Evolutionary conservation across 2,329 filamentous ascomycete genomes (phyloP), one percentile per base, ranked within the genome.

Genomic region (Tympanopsis confertula): DNA sequence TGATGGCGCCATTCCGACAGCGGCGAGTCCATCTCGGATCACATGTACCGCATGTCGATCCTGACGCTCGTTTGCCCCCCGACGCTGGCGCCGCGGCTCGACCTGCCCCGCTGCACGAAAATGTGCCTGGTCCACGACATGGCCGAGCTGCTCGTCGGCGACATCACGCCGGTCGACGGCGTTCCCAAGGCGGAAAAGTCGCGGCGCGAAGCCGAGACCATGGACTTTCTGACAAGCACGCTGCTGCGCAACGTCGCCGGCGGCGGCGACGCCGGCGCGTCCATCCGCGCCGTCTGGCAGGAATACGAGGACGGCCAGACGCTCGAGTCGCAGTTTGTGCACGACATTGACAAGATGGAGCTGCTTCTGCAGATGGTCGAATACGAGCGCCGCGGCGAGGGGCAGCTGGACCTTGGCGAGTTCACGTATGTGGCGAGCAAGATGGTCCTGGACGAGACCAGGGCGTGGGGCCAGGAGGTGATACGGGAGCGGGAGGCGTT

Each of bases 41-140:
- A 98, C 70, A 98, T 98, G 91, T 98, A 96, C 63, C 87, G 91
- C 62, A 98, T 98, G 91, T 86, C 88, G 36, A 74, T 98, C 48
- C 86, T 98, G 58, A 87, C 86, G 45, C 85, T 98, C 79, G 75
- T 95, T 46, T 87, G 86, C 2, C 89, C 91, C 2, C 70, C 84
- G 0, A 63, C 82, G 1, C 74, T 95, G 10, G 69, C 78, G 2
- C 62, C 75, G 1, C 73, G 72, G 28, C 68, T 96, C 51, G 82
- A 96, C 55, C 70, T 94, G 28, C 62, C 72, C 19, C 81, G 79
- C 48, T 98, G 91, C 68, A 89, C 86, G 50, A 86, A 86, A 62
- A 95, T 98, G 88, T 89, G 87, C 19, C 71, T 98, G 22, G 68
- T 98, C 33, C 91, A 98, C 66, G 91, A 98, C 63, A 95, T 98